Evolutionary conservation across 768 basidiomycete species (phyloP), one percentile per base, ranked within the genome.

Genomic region (Rhizopogon roseolus): DNA sequence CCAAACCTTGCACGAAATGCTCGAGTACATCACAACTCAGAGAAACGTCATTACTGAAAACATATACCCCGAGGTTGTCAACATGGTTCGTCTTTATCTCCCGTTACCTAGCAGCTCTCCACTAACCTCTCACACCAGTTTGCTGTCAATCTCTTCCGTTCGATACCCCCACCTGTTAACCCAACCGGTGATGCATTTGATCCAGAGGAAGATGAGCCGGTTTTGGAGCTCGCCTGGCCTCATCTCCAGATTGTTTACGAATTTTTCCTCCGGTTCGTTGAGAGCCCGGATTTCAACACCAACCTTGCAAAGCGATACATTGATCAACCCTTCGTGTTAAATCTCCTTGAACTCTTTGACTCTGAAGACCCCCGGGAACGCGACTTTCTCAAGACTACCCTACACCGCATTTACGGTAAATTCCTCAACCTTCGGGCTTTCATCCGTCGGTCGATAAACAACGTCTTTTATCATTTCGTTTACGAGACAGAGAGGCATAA

Each of bases 401-500:
- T 99, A 25, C 97, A 99, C 70, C 88, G 97, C 55, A 98, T 99
- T 71, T 99, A 99, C 66, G 97, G 97, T 69, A 98, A 98, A 78
- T 98, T 99, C 79, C 85, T 98, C 64, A 97, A 95, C 68, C 83
- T 98, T 41, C 93, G 97, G 56, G 96, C 97, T 40, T 98, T 98
- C 73, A 98, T 99, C 64, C 89, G 97, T 52, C 86, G 97, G 55
- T 98, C 96, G 54, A 98, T 99, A 82, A 97, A 96, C 79, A 97
- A 98, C 64, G 96, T 99, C 63, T 99, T 99, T 71, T 98, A 97
- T 81, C 87, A 95, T 66, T 99, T 98, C 76, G 80, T 98, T 63
- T 99, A 99, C 72, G 97, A 99, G 71, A 93, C 94, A 1, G 97
- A 99, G 68, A 85, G 97, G 44, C 96, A 99, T 78, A 99, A 99